Base-by-base conservation (phyloP, 1,139 yeast species). In the Diutina pseudorugosa region DNA sequence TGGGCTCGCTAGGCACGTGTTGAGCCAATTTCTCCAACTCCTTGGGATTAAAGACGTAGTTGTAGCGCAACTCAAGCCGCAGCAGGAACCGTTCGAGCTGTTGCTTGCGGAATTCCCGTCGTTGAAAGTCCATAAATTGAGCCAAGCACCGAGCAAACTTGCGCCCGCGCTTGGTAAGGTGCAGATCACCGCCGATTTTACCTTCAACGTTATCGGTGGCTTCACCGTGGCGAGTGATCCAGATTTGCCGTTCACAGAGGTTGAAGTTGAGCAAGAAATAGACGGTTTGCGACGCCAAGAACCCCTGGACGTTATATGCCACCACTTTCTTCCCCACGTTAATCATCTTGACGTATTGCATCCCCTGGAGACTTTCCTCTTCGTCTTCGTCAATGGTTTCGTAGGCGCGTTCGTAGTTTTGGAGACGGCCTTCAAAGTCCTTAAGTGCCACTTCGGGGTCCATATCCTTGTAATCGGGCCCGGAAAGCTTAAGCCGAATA, bases 161-260 rank as follows among this genome's bases (percentile, higher is more conserved):
- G 40, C 67, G 67, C 30, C 98, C 98, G 53, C 96, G 78, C 56
- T 78, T 75, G 0, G 98, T 93, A 52, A 93, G 71, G 33, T 73
- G 73, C 0, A 96, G 84, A 64, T 93, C 94, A 21, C 98, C 97
- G n/a, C 98, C 98, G 58, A 93, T 87, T 55, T 80, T 76, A 9
- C 98, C 98, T 52, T 73, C 67, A 33, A 88, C 82, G 64, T 91
- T 93, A 64, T 89, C 96, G 49, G 77, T 77, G 57, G 91, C 82
- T 66, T 93, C 98, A 52, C 98, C 98, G 63, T 91, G 97, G 57
- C 98, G 78, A 1, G 97, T 84, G 57, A 93, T 85, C 95, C 97
- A 93, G 52, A 93, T 90, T 65, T 89, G 96, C 55, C 98, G 79
- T 64, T 89, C 95, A 55, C 88, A 81, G 47, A 93, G 73, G 63